Percentiles rank a stretch among this genome's conserved stretches.
Evolutionary conservation across 768 basidiomycete genomes (phyloP).

Genomic region (Lentinula sp.): DNA sequence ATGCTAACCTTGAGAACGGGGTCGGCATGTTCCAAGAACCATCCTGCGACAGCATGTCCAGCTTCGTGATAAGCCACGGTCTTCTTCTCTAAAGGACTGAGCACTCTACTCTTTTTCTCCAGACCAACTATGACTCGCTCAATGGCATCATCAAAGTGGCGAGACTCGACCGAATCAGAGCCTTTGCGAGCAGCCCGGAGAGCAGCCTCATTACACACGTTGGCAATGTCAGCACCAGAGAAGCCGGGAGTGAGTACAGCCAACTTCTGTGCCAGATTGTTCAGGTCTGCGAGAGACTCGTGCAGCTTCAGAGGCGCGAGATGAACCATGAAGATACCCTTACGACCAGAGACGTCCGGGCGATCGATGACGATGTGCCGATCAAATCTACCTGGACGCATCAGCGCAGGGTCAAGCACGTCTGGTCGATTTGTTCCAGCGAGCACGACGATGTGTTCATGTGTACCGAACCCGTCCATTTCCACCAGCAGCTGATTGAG

Average conservation of each 20-base stretch:
- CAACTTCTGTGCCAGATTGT: conserved; percentile 80
- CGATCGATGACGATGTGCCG: conserved; percentile 93
- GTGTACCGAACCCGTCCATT: conserved; percentile 99
- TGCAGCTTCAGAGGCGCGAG: conserved; percentile 76
- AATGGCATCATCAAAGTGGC: conserved; percentile 95
- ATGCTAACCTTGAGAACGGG: conserved; percentile 97
- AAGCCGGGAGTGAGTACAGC: conserved; percentile 97
- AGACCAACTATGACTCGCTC: conserved; percentile 97
- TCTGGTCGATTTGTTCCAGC: conserved; percentile 97
- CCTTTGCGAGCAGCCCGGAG: conserved; percentile 86
- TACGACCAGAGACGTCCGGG: conserved; percentile 90
- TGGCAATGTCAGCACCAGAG: conserved; percentile 98
- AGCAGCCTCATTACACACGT: conserved; percentile 98
- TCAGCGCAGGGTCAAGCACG: conserved; percentile 89
- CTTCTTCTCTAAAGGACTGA: conserved; percentile 95
- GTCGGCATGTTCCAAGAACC: conserved; percentile 97
- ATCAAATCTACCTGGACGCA: conserved; percentile 98
- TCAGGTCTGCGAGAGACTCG: conserved; percentile 40
- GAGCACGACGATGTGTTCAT: conserved; percentile 93
- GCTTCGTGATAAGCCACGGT: conserved; percentile 99
- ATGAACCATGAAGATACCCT: conserved; percentile 92
- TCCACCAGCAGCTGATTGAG: conserved; percentile 97
- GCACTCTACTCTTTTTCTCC: conserved; percentile 90
- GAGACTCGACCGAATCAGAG: conserved; percentile 71
- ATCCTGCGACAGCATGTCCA: conserved; percentile 96